Evolutionary conservation across 164 flowering plant species (phyloP), one percentile per base, ranked within the genome.

Genomic region (Piper betle): DNA sequence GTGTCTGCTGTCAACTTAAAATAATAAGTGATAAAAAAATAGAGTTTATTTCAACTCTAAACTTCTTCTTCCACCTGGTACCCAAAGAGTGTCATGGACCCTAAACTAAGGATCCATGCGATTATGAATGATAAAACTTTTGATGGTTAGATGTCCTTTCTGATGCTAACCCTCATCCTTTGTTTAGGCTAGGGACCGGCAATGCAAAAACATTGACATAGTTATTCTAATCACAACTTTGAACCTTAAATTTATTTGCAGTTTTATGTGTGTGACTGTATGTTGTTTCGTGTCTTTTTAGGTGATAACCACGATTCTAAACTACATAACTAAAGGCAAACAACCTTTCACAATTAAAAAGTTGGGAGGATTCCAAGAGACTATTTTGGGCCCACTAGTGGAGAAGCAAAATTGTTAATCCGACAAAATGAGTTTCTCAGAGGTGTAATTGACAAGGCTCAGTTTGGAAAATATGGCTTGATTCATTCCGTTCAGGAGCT

Each of bases 391-490:
- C 57, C 68, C 6, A 66, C 55, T 39, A 73, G 73, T 63, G 82
- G 79, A 56, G 96, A 88, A 74, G 73, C 68, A 39, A 75, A 64
- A 56, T 63, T 91, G 67, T 60, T 80, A 16, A 73, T 94, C 64
- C 70, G 64, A 43, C 82, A 74, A 64, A 94, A 94, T 64, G 81
- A 88, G 52, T 73, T 94, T 55, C 84, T 94, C 55, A 81, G 76
- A 61, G 99, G 99, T 57, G 97, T 94, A 59, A 85, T 94, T 62
- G 99, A 94, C 79, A 91, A 94, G 78, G 86, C 85, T 64, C 99
- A 94, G 74, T 94, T 90, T 82, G 97, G 86, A 33, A 82, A 84
- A 68, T 85, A 79, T 69, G 99, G 99, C 50, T 69, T 94, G 72
- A 91, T 94, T 67, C 99, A 94, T 71, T 79, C 82, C 3, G 91